These are phyloP conservation scores for Candolleomyces efflorescens DNA, from an alignment of 768 basidiomycete species.

Conservation along the genomic window DNA sequence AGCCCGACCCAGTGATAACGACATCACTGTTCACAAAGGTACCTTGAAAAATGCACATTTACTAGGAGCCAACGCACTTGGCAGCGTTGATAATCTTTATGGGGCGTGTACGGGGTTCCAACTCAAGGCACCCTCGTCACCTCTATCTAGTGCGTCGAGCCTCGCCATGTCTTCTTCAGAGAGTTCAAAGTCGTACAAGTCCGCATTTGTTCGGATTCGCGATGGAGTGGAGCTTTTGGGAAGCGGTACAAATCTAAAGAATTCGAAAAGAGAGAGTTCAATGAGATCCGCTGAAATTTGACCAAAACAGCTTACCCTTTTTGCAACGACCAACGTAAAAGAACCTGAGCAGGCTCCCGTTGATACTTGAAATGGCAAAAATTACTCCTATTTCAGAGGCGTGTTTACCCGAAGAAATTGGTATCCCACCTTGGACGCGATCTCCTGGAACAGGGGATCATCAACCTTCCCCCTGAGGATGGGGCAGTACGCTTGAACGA, in stretches of 20 bases:
- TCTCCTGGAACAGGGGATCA: conserved; percentile 3
- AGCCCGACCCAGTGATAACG: too few relatives aligned
- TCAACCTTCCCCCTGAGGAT: conserved; percentile 45
- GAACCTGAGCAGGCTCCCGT: conserved; percentile 70
- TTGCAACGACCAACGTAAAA: conserved; percentile 90
- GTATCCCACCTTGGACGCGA: conserved; percentile 6
- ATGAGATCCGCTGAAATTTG: background rate
- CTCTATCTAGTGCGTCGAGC: conserved; percentile 6
- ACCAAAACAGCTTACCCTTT: conserved; percentile 47
- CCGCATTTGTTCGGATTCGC: conserved; percentile 7
- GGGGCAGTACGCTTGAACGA: conserved; percentile 67
- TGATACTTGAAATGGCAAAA: conserved; percentile 33
- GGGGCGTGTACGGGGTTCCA: conserved; percentile 11
- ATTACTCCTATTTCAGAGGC: too few relatives aligned
- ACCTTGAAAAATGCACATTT: too few relatives aligned
- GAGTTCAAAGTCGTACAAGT: conserved; percentile 9
- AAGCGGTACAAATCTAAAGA: conserved; percentile 6
- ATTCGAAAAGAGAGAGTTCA: background rate
- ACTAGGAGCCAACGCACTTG: background rate
- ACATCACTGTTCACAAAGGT: too few relatives aligned
- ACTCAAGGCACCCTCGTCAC: conserved; percentile 1
- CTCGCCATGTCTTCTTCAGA: conserved; percentile 9
- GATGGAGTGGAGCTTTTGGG: conserved; percentile 10
- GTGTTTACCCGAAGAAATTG: too few relatives aligned
- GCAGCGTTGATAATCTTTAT: background rate